These are phyloP conservation scores for Colletotrichum sidae DNA, from an alignment of 2,329 filamentous ascomycete genomes.

Conservation along the genomic window DNA sequence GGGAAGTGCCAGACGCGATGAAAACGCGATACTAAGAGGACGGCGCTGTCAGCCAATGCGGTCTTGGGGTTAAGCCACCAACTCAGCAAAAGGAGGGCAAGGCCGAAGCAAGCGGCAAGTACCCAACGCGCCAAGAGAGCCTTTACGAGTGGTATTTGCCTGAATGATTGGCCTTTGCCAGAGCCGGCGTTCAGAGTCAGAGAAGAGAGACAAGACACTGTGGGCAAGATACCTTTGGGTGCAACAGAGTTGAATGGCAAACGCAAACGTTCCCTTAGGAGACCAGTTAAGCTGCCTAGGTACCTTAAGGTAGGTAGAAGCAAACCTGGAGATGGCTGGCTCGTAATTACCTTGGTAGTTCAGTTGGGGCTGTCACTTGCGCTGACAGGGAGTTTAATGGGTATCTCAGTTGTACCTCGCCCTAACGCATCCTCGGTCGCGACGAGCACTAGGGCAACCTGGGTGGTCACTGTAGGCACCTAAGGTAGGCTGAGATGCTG, in stretches of 20 bases:
- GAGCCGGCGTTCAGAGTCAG: background rate
- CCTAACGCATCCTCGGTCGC: too few relatives aligned
- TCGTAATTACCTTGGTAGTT: too few relatives aligned
- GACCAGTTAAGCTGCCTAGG: conserved; percentile 4
- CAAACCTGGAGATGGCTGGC: too few relatives aligned
- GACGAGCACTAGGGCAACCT: too few relatives aligned
- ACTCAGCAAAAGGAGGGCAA: conserved; percentile 4
- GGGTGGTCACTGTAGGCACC: background rate
- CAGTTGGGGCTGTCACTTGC: too few relatives aligned
- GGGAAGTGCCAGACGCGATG: conserved; percentile 15
- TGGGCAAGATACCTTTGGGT: too few relatives aligned
- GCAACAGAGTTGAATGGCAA: too few relatives aligned
- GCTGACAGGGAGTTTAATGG: too few relatives aligned
- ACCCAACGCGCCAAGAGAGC: background rate
- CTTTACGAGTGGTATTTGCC: too few relatives aligned
- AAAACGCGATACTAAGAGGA: conserved; percentile 7
- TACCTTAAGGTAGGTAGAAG: too few relatives aligned
- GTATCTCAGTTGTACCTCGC: too few relatives aligned
- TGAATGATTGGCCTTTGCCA: background rate
- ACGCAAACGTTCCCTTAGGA: background rate
- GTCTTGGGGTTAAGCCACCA: conserved; percentile 17
- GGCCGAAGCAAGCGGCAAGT: conserved; percentile 14
- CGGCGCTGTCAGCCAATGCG: conserved; percentile 14
- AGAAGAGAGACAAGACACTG: background rate
- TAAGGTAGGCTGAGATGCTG: conserved; percentile 3